Conservation (phyloP, 2,329 filamentous ascomycete genomes). For the Cercospora sp. region DNA sequence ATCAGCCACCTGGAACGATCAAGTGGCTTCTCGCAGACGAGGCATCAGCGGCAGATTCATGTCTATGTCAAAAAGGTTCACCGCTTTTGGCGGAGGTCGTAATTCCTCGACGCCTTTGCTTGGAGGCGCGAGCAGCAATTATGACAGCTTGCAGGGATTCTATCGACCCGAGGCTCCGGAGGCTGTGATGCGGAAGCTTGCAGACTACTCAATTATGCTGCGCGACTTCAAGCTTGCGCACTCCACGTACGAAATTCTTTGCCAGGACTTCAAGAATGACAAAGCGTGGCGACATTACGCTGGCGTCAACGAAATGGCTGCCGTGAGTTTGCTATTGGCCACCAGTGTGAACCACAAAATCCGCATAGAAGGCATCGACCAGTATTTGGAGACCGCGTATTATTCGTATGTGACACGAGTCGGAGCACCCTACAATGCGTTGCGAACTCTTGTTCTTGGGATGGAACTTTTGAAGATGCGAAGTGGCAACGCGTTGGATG, state of each 20-base stretch:
- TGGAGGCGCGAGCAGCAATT: slow-evolving; percentile 61
- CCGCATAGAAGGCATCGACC: slow-evolving; percentile 76
- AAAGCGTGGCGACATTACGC: slow-evolving; percentile 97
- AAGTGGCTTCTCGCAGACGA: slow-evolving; percentile 84
- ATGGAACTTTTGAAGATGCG: slow-evolving; percentile 81
- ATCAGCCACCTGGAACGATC: slow-evolving; percentile 92
- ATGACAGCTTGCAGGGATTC: slow-evolving; percentile 74
- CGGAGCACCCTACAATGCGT: slow-evolving; percentile 72
- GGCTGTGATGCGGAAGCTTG: slow-evolving; percentile 87
- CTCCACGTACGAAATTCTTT: slow-evolving; percentile 86
- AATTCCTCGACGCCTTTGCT: slow-evolving; percentile 53
- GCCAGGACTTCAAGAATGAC: slow-evolving; percentile 86
- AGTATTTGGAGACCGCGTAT: slow-evolving; percentile 83
- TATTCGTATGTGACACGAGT: slow-evolving; percentile 93
- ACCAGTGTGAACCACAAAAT: slow-evolving; percentile 72
- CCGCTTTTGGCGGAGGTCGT: slow-evolving; percentile 69
- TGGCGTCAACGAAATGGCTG: slow-evolving; percentile 92
- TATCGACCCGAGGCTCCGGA: slow-evolving; percentile 83
- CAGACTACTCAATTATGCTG: slow-evolving; percentile 95
- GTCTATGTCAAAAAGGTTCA: slow-evolving; percentile 87
- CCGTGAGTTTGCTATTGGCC: slow-evolving; percentile 76
- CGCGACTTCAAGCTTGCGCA: slow-evolving; percentile 92
- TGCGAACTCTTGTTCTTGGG: slow-evolving; percentile 73
- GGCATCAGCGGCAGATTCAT: slow-evolving; percentile 93
- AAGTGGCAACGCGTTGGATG: slow-evolving; percentile 77